These are phyloP conservation scores for Fraxinus sp. DNA, from an alignment of 305 asterid species.

Conservation along the genomic window DNA sequence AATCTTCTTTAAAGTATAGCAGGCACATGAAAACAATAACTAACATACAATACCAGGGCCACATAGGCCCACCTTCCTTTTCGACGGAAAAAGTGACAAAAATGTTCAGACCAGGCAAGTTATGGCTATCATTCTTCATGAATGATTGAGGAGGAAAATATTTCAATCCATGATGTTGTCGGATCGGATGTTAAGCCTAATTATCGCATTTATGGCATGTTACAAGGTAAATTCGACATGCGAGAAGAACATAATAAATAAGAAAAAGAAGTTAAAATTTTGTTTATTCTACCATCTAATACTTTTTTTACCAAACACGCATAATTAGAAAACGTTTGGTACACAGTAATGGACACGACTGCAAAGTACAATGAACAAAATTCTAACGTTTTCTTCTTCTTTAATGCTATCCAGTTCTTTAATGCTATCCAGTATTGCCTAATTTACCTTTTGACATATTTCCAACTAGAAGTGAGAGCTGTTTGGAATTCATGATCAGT, in stretches of 20 bases:
- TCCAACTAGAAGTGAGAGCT: background rate
- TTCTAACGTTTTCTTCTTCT: background rate
- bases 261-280: background rate
- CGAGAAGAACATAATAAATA: background rate
- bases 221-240: background rate
- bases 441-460: too few relatives aligned
- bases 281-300: background rate
- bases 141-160: constrained; percentile 18
- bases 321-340: background rate
- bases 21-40: background rate
- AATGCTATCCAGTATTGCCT: background rate
- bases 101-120: constrained; percentile 19
- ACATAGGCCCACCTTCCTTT: constrained; percentile 14
- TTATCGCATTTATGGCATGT: background rate
- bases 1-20: background rate
- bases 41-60: too few relatives aligned
- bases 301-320: background rate
- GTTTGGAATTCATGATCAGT: constrained; percentile 18
- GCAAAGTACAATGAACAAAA: background rate
- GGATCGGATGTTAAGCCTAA: constrained; percentile 1
- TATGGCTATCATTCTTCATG: constrained; percentile 24
- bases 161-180: background rate
- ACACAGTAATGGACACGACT: background rate
- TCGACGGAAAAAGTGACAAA: background rate
- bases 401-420: too few relatives aligned